Evolutionary conservation across 441 rosid species (phyloP).

Genomic region (Croton laevigatus): DNA sequence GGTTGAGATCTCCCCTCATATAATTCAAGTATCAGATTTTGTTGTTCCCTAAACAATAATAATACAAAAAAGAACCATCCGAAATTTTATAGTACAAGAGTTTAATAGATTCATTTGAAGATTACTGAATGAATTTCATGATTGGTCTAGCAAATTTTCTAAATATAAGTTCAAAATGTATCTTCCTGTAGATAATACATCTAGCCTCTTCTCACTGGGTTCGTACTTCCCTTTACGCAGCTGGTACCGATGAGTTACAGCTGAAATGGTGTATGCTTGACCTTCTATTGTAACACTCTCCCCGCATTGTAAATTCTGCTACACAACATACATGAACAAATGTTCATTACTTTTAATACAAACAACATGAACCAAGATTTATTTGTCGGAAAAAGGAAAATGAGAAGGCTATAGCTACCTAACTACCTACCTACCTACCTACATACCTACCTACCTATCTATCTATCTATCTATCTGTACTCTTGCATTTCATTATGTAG

Average conservation of each 20-base stretch:
- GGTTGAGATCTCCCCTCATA: too few relatives aligned
- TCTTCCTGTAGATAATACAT: conserved; percentile 83
- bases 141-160: conserved; percentile 64
- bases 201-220: conserved; percentile 80
- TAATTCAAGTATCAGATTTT: too few relatives aligned
- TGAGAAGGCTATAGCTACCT: too few relatives aligned
- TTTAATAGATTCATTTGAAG: too few relatives aligned
- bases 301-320: conserved; percentile 85
- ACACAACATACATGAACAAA: conserved; percentile 12
- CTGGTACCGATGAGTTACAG: conserved; percentile 82
- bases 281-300: conserved; percentile 91
- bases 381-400: too few relatives aligned
- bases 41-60: too few relatives aligned
- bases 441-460: too few relatives aligned
- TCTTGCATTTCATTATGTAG: conserved; percentile 13
- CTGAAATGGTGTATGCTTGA: conserved; percentile 68
- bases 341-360: conserved; percentile 1
- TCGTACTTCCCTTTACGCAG: conserved; percentile 88
- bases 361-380: neutral
- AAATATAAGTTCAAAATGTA: conserved; percentile 72
- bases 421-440: too few relatives aligned
- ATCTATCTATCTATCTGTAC: too few relatives aligned
- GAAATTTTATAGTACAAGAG: too few relatives aligned
- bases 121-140: conserved; percentile 30
- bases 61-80: too few relatives aligned